These are phyloP conservation scores for Rhizopogon vesiculosus DNA, from an alignment of 768 basidiomycete species.

Conservation along the genomic window DNA sequence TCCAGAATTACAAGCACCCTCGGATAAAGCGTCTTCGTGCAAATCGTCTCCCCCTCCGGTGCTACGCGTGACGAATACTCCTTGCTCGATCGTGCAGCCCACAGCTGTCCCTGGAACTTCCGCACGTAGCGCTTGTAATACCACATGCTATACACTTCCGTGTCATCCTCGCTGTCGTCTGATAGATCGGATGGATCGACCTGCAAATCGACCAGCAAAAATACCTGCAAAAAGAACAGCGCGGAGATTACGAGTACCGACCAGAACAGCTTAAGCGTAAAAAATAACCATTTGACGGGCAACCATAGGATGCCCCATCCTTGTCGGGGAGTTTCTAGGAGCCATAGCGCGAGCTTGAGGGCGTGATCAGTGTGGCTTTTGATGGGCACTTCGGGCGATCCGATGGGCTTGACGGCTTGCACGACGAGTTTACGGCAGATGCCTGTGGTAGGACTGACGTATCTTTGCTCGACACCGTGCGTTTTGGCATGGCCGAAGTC, in stretches of 20 bases:
- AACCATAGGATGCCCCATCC: slow-evolving; percentile 1
- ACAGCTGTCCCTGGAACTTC: slow-evolving; percentile 12
- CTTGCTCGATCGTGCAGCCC: slow-evolving; percentile 16
- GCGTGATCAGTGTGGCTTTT: not conserved
- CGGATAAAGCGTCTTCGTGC: slow-evolving; percentile 10
- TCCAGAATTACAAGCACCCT: slow-evolving; percentile 7
- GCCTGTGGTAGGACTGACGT: slow-evolving; percentile 12
- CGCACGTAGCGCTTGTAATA: slow-evolving; percentile 4
- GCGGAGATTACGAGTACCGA: not conserved
- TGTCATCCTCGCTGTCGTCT: not conserved
- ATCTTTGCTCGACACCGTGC: slow-evolving; percentile 12
- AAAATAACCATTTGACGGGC: slow-evolving; percentile 4
- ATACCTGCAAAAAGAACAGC: not conserved
- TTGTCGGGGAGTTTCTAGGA: slow-evolving; percentile 5
- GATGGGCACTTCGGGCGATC: slow-evolving; percentile 1
- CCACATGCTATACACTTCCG: not conserved
- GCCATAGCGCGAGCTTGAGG: slow-evolving; percentile 10
- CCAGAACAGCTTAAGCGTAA: slow-evolving; percentile 9
- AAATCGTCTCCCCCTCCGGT: not conserved
- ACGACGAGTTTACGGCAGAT: slow-evolving; percentile 8
- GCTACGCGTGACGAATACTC: slow-evolving; percentile 10
- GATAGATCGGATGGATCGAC: not conserved
- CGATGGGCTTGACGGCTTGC: slow-evolving; percentile 6
- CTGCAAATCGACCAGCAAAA: too few relatives aligned
- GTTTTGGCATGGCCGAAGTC: too few relatives aligned